phyloP scores from a whole-genome alignment of 2,329 filamentous ascomycete species.

The Xylaria sp. region DNA sequence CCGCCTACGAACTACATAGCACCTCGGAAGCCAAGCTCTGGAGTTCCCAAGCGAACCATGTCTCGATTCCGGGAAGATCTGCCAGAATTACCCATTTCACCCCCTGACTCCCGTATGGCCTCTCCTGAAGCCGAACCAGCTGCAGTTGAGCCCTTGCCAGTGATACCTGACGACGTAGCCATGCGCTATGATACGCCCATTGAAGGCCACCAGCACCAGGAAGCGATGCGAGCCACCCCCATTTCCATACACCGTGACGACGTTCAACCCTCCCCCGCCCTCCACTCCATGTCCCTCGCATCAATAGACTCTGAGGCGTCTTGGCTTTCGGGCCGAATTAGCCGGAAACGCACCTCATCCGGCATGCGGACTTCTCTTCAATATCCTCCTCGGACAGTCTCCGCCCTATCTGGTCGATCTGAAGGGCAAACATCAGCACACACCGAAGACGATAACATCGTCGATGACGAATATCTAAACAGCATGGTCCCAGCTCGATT shows the following conservation, averaged over 20 bases:
- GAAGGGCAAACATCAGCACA: constrained; percentile 51
- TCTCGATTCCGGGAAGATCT: constrained; percentile 94
- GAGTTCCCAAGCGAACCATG: constrained; percentile 78
- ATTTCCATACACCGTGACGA: constrained; percentile 56
- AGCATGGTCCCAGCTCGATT: constrained; percentile 54
- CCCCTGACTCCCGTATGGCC: constrained; percentile 81
- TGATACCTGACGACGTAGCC: constrained; percentile 48
- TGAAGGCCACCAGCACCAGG: constrained; percentile 52
- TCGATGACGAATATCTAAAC: constrained; percentile 80
- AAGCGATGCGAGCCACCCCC: constrained; percentile 56
- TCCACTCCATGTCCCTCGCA: constrained; percentile 84
- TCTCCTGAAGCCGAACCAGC: constrained; percentile 73
- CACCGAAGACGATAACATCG: constrained; percentile 71
- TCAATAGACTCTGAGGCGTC: constrained; percentile 96
- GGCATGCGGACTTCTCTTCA: constrained; percentile 55
- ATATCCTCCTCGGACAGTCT: constrained; percentile 57
- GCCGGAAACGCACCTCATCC: constrained; percentile 59
- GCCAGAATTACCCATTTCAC: constrained; percentile 86
- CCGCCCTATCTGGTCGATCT: constrained; percentile 65
- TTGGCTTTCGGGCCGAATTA: constrained; percentile 84
- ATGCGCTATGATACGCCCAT: constrained; percentile 60
- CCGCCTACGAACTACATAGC: constrained; percentile 49
- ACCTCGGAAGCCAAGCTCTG: constrained; percentile 52
- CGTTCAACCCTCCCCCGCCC: constrained; percentile 63
- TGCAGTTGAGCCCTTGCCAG: constrained; percentile 48